Evolutionary conservation across 1,284 basidiomycete genomes (phyloP), one percentile per base, ranked within the genome.

Genomic region (Farysia itapuensis): DNA sequence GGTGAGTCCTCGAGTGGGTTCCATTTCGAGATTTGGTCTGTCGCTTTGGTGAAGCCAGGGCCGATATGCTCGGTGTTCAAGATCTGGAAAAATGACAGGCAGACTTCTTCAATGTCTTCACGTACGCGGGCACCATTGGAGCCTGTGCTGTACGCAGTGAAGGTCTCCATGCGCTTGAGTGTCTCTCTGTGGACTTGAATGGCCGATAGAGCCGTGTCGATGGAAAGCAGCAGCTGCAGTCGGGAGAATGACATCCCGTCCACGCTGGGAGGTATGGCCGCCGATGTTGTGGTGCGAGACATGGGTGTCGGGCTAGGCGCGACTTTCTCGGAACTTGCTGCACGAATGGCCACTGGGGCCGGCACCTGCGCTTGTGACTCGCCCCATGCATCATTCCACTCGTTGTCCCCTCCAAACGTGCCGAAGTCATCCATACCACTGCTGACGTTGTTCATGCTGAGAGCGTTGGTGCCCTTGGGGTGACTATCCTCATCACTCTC

Each of bases 151-250:
- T 94, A 97, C 5, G 83, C 83, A 0, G 82, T 80, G 75, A 95
- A 98, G 2, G 87, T 91, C 75, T 97, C 91, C 3, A 90, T 85
- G 8, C 94, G 84, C 77, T 96, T 96, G 36, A 95, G 81, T 0
- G 86, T 84, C 52, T 96, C 91, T 39, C 93, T 86, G 67, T 91
- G 86, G 0, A 88, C 86, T 61, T 97, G 91, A 46, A 98, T 94
- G 22, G 97, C 82, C 70, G 94, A 88, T 0, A 98, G 81, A 0
- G 91, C 90, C 2, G 87, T 84, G 70, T 97, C 92, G 4, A 98
- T 83, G 2, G 90, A 95, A 3, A 98, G 84, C 1, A 96, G 81
- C 3, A 85, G 82, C 61, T 85, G 42, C 2, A 67, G 49, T 2
- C 40, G 29, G 1, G 41, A 39, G 18, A 60, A 50, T 16, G 30